Percentiles rank a stretch among this genome's conserved stretches.
Evolutionary conservation across 2,329 filamentous ascomycete genomes (phyloP).

Genomic region (Cordyceps sp.): DNA sequence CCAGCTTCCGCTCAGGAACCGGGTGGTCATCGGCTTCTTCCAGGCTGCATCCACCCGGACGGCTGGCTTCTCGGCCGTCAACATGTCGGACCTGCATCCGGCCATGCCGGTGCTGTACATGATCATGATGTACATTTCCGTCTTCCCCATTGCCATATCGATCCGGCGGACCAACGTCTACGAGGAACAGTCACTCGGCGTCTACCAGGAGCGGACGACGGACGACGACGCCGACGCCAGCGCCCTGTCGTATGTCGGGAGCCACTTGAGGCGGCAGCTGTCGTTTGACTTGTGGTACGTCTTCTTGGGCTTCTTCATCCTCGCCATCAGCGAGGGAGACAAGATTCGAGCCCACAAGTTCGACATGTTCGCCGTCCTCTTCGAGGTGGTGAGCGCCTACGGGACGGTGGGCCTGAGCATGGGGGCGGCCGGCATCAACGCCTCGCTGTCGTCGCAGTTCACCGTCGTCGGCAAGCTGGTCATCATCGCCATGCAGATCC

Average conservation of each 20-base stretch:
- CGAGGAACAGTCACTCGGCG: constrained; percentile 72
- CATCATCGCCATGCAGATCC: constrained; percentile 53
- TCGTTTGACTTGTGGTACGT: constrained; percentile 98
- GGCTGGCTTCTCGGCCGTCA: constrained; percentile 74
- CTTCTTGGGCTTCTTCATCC: constrained; percentile 82
- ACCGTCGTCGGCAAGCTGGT: constrained; percentile 53
- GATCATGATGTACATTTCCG: constrained; percentile 99
- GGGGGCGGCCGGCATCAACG: constrained; percentile 59
- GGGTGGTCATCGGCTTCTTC: constrained; percentile 75
- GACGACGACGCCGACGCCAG: constrained; percentile 33
- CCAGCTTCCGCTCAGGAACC: constrained; percentile 50
- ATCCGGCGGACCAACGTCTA: constrained; percentile 92
- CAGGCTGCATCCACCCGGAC: constrained; percentile 82
- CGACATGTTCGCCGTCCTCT: constrained; percentile 54
- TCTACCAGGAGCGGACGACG: constrained; percentile 38
- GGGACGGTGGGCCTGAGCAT: constrained; percentile 87
- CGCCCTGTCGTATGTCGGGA: constrained; percentile 69
- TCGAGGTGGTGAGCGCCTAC: constrained; percentile 81
- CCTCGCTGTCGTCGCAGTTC: constrained; percentile 74
- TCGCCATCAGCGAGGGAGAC: constrained; percentile 70
- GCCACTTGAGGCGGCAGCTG: constrained; percentile 81
- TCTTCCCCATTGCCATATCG: constrained; percentile 91
- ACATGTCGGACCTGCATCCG: constrained; percentile 62
- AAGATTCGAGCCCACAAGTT: constrained; percentile 49
- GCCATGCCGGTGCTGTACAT: constrained; percentile 88